Evolutionary conservation across 2,329 filamentous ascomycete species (phyloP), one percentile per base, ranked within the genome.

Genomic region (Lachnellula occidentalis): DNA sequence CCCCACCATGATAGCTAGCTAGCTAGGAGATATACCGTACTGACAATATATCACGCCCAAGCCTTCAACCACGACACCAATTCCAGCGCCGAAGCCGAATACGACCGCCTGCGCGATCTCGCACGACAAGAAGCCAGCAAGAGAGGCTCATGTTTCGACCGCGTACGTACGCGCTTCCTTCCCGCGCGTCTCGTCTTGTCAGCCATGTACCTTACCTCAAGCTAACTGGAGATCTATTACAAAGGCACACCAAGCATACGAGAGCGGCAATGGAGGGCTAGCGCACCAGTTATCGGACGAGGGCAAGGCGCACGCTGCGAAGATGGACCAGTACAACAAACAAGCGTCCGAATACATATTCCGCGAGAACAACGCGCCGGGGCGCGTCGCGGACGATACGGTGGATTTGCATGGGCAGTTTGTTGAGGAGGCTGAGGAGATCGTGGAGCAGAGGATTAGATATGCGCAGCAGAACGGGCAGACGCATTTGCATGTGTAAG

Each of bases 341-440:
- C 90, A 96, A 72, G 94, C 94, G 1, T 90, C 89, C 56, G 89
- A 96, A 56, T 95, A 82, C 72, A 97, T 97, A 69, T 96, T 99
- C 76, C 86, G 91, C 41, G 90, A 92, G 74, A 96, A 96, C 76
- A 97, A 97, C 70, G 85, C 88, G 19, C 71, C 77, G 2, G 88
- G 83, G 17, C 83, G 87, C 58, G 87, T 95, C 9, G 79, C 82
- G 15, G 77, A 77, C 41, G 92, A 97, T 72, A 90, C 88, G 8
- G 92, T 99, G 64, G 94, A 99, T 73, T 78, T 99, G 47, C 94
- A 99, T 71, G 94, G 94, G 2, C 88, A 95, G 68, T 96, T 87
- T 66, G 92, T 96, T 56, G 90, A 96, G 70, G 94, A 97, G 75
- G 94, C 94, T 5, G 91, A 96, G 76, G 82, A 90, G 60, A 94